A percentile compares a stretch with the other conserved stretches of the same genome.
phyloP scores from a whole-genome alignment of 2,329 filamentous ascomycete genomes.

The Chaetoscypha palmicola region DNA sequence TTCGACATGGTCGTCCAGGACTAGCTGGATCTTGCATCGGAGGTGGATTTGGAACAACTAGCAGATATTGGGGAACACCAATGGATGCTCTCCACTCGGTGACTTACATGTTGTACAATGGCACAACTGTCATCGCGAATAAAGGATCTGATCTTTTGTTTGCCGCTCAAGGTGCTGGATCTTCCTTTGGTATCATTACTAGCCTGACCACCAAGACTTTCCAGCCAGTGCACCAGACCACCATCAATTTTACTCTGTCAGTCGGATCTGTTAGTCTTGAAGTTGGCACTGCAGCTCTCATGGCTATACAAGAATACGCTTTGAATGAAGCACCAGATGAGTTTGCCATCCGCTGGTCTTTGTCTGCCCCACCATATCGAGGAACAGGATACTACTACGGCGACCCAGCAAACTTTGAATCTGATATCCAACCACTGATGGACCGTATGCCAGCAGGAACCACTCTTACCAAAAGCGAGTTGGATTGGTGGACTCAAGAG shows the following conservation, averaged over 20 bases:
- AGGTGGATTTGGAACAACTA: constrained; percentile 12
- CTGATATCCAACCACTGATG: constrained; percentile 9
- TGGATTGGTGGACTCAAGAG: constrained; percentile 12
- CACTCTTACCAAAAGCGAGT: constrained; percentile 3
- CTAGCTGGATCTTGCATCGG: constrained; percentile 12
- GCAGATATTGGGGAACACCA: constrained; percentile 10
- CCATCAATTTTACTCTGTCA: constrained; percentile 7
- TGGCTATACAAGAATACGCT: constrained; percentile 13
- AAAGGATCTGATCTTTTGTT: constrained; percentile 12
- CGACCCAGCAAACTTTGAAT: constrained; percentile 9
- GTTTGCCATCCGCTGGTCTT: constrained; percentile 10
- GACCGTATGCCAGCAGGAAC: constrained; percentile 6
- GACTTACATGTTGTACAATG: constrained; percentile 16
- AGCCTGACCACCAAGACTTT: constrained; percentile 13
- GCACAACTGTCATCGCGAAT: constrained; percentile 5
- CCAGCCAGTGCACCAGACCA: constrained; percentile 6
- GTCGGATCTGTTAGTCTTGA: background rate
- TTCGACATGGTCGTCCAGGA: constrained; percentile 10
- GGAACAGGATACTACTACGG: constrained; percentile 15
- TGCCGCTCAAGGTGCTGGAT: constrained; percentile 12
- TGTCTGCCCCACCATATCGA: constrained; percentile 1
- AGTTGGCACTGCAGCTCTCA: background rate
- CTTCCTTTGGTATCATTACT: constrained; percentile 10
- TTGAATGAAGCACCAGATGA: constrained; percentile 13
- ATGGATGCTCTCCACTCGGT: constrained; percentile 13